Base-by-base conservation (phyloP, 2,329 filamentous ascomycete genomes). In the Verticillium albo-atrum region DNA sequence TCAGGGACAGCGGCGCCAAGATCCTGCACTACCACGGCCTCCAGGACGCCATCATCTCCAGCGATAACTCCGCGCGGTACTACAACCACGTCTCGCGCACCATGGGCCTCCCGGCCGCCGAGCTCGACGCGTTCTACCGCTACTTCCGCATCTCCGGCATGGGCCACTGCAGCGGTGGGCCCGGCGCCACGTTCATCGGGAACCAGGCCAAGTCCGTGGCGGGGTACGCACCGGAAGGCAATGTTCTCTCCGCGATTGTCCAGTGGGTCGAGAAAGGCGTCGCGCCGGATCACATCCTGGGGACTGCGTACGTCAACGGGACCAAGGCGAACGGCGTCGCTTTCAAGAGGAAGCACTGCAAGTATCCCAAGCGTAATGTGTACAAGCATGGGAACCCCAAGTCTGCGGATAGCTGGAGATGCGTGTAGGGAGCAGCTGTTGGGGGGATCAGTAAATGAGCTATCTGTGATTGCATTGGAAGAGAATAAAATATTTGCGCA, bases 61-160 rank as follows among this genome's bases (percentile, higher is more conserved):
- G 69, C 52, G 42, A 52, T 6, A 52, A 52, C n/a, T 56, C 54
- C 14, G 54, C 37, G 34, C 25, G 54, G 15, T 56, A 56, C 34
- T 56, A 56, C 54, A n/a, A 47, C 25, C 54, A 47, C 23, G 54
- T 56, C 23, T 7, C 54, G 34, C 37, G n/a, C 27, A 51, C 37
- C 17, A 34, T 51, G 37, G 37, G 27, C n/a, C 17, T 52, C n/a
- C 17, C 37, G 55, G 17, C 37, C 15, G 42, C 27, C 23, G 64
- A 69, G 14, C 42, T 79, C 15, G 79, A 78, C 2, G 75, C 79
- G 14, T 81, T 81, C 67, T 88, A 82, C 69, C 68, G 73, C 0
- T 78, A 79, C 64, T 84, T 84, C 65, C 71, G 71, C 26, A 75
- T 85, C n/a, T 80, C 81, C 0, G 82, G 82, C 1, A 80, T 83